Conservation (phyloP, 257 asterid species). For the Solanum chilense region DNA sequence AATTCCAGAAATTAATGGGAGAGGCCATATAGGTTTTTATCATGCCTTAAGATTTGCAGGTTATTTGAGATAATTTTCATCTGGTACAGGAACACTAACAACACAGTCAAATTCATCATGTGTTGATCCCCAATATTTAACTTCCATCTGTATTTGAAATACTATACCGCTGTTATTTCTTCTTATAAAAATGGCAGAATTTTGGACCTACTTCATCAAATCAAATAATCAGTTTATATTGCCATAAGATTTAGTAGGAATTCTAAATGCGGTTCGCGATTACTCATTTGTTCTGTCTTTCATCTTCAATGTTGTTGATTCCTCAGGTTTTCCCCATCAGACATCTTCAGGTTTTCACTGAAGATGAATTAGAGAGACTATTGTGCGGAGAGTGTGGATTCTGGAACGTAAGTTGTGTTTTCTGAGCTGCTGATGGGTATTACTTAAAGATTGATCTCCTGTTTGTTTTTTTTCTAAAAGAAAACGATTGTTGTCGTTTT, state of each 20-base stretch:
- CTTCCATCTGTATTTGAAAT: neutral
- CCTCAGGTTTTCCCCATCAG: constrained; percentile 73
- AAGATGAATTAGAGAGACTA: constrained; percentile 77
- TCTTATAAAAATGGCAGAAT: neutral
- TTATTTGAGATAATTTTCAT: neutral
- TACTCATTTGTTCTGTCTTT: neutral
- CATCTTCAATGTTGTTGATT: neutral
- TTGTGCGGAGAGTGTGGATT: constrained; percentile 75
- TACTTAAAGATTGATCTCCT: neutral
- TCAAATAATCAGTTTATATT: neutral
- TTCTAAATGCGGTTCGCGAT: neutral
- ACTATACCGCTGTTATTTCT: neutral
- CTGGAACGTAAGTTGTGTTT: constrained; percentile 61
- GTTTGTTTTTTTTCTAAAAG: neutral
- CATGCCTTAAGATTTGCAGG: neutral
- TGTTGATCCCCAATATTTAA: neutral
- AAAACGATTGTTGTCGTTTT: neutral
- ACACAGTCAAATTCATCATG: neutral
- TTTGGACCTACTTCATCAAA: neutral
- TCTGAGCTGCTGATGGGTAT: neutral
- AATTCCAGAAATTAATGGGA: neutral
- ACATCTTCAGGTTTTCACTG: constrained; percentile 70
- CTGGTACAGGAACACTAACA: neutral
- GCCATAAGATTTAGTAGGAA: neutral
- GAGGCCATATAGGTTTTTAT: neutral